A percentile compares a stretch with the other conserved stretches of the same genome.
These are phyloP conservation scores for Penicillium sp. DNA, from an alignment of 2,329 filamentous ascomycete species.

Conservation along the genomic window DNA sequence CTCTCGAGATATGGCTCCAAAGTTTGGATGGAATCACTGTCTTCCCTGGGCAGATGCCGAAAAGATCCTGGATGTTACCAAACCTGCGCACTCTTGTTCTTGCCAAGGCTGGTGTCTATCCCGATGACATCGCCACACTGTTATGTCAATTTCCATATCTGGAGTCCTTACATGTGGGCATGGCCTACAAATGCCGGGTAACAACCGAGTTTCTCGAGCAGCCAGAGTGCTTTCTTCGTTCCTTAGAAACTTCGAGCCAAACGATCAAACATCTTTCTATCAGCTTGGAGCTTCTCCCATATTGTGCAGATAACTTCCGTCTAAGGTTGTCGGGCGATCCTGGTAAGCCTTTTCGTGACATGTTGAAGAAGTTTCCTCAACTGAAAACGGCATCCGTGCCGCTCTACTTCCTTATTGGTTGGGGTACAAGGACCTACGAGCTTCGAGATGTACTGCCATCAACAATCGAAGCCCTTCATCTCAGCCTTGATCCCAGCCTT, in stretches of 20 bases:
- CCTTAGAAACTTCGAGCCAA: neutral
- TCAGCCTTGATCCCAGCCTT: neutral
- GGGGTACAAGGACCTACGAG: neutral
- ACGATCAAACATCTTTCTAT: neutral
- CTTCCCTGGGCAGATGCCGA: neutral
- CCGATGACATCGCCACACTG: neutral
- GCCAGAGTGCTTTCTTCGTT: neutral
- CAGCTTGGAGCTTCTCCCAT: neutral
- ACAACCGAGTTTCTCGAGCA: neutral
- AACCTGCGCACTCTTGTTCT: neutral
- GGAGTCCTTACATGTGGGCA: neutral
- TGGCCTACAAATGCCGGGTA: neutral
- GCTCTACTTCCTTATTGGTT: neutral
- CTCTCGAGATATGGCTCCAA: conserved; percentile 6
- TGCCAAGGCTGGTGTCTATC: neutral
- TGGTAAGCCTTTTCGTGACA: neutral
- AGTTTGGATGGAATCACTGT: neutral
- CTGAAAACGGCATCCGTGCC: neutral
- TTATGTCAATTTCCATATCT: neutral
- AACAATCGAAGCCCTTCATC: neutral
- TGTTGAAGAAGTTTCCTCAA: neutral
- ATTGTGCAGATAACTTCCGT: neutral
- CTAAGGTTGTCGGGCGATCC: too few species aligned
- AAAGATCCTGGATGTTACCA: neutral
- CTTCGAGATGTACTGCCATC: neutral